Percentiles rank a stretch among this genome's conserved stretches.
Conservation (phyloP, 306 rosid species). For the Trichosanthes truncata region DNA sequence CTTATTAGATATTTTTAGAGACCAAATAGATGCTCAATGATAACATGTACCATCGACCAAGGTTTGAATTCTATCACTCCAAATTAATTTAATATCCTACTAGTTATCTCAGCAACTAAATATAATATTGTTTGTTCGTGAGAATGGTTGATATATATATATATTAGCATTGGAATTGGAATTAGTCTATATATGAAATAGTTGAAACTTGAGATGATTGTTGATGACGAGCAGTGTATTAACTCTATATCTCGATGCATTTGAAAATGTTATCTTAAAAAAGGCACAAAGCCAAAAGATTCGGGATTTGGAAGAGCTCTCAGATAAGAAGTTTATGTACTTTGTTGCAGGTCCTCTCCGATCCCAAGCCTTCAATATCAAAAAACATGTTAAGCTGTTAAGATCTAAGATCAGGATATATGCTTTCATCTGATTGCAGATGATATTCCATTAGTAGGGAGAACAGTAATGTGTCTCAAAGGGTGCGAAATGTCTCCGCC, state of each 20-base stretch:
- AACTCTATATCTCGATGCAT: background rate
- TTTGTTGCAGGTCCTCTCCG: background rate
- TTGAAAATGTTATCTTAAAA: background rate
- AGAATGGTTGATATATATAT: no score
- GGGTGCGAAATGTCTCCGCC: conserved; percentile 56
- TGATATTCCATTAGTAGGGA: conserved; percentile 26
- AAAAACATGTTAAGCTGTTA: background rate
- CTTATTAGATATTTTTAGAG: no score
- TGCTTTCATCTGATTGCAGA: background rate
- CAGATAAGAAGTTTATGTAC: background rate
- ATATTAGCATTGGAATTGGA: background rate
- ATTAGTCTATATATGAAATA: background rate
- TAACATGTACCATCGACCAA: no score
- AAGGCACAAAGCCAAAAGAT: background rate
- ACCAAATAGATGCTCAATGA: no score
- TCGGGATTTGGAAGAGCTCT: background rate
- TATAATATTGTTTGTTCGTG: no score
- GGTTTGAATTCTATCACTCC: no score
- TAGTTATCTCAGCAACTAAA: no score
- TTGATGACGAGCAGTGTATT: background rate
- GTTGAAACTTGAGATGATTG: background rate
- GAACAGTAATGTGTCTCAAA: conserved; percentile 55
- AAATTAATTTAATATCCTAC: no score
- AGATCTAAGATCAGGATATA: background rate
- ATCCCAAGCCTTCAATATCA: background rate